Evolutionary conservation across 2,329 filamentous ascomycete species (phyloP), one percentile per base, ranked within the genome.

Genomic region (Ophiostoma angusticollis): DNA sequence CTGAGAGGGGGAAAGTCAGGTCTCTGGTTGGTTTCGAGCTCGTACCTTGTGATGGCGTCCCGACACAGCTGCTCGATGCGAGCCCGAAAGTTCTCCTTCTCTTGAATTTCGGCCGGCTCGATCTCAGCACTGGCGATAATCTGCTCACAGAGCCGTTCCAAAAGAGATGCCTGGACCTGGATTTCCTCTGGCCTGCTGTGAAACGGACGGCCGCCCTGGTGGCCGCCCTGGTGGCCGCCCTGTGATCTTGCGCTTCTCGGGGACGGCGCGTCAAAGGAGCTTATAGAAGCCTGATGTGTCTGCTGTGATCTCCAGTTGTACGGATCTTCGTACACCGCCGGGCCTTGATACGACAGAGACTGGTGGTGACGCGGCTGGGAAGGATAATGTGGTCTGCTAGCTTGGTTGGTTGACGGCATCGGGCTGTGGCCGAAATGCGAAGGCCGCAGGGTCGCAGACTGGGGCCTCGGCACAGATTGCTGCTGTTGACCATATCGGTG

Each of bases 11-110:
- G 60, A 41, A 81, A 76, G 8, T 68, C 59, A 0, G 45, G 43
- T 5, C 59, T 46, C 14, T 59, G 53, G 21, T 59, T 60, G 3
- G 51, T 48, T n/a, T 58, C 52, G 9, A 50, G 45, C 47, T 80
- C 77, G 46, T 72, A 60, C 8, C 62, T 55, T 6, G 60, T 54
- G 35, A 85, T 70, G 2, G 72, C 69, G 37, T 71, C 56, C 37
- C 70, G 72, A 46, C 81, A 81, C 17, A 83, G 68, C 8, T 57
- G 49, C 54, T 89, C 78, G 13, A 93, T 70, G 19, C 62, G 61
- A 32, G 61, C 52, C 35, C 83, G 72, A 48, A 93, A 87, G 0
- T 57, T 53, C 49, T 91, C 80, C 52, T 91, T 93, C 47, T 78
- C 69, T 3, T 66, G 61, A 37, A 80, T 71, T 48, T 91, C 84